A percentile compares a stretch with the other conserved stretches of the same genome.
These are phyloP conservation scores for Dactylellina leptospora DNA, from an alignment of 2,329 filamentous ascomycete genomes.

Conservation along the genomic window DNA sequence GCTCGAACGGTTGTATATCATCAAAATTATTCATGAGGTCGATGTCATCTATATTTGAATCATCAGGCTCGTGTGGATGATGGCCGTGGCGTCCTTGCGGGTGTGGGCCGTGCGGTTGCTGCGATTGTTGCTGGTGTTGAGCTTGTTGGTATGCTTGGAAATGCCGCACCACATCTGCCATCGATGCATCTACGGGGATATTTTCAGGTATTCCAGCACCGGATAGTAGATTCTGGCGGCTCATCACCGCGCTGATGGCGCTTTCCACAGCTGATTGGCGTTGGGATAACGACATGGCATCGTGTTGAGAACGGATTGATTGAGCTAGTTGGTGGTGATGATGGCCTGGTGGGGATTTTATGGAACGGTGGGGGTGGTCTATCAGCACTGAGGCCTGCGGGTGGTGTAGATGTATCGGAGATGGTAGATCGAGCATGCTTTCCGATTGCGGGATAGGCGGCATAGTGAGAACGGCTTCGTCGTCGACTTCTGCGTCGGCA, in stretches of 20 bases:
- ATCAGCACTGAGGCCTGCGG: conserved; percentile 3
- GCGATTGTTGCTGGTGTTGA: conserved; percentile 46
- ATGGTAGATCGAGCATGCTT: conserved; percentile 25
- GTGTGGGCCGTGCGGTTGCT: conserved; percentile 32
- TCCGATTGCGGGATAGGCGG: conserved; percentile 15
- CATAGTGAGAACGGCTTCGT: conserved; percentile 25
- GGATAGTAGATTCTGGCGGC: conserved; percentile 10
- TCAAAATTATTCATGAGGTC: conserved; percentile 46
- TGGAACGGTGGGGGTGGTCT: conserved; percentile 33
- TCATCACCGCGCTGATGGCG: conserved; percentile 13
- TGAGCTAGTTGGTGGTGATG: conserved; percentile 52
- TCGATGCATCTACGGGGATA: conserved; percentile 55
- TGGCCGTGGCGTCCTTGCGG: conserved; percentile 21
- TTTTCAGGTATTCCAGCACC: conserved; percentile 23
- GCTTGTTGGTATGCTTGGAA: conserved; percentile 26
- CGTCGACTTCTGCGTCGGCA: conserved; percentile 33
- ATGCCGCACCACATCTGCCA: conserved; percentile 54
- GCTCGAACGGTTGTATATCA: conserved; percentile 41
- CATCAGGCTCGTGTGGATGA: conserved; percentile 19
- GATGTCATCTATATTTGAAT: conserved; percentile 40
- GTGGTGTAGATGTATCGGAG: conserved; percentile 30
- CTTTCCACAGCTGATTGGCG: conserved; percentile 34
- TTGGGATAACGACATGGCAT: conserved; percentile 50
- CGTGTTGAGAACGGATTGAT: conserved; percentile 47
- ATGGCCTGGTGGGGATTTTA: conserved; percentile 46